Percentiles rank a stretch among this genome's conserved stretches.
Evolutionary conservation across 2,329 filamentous ascomycete genomes (phyloP).

Genomic region (Phialophora expanda): DNA sequence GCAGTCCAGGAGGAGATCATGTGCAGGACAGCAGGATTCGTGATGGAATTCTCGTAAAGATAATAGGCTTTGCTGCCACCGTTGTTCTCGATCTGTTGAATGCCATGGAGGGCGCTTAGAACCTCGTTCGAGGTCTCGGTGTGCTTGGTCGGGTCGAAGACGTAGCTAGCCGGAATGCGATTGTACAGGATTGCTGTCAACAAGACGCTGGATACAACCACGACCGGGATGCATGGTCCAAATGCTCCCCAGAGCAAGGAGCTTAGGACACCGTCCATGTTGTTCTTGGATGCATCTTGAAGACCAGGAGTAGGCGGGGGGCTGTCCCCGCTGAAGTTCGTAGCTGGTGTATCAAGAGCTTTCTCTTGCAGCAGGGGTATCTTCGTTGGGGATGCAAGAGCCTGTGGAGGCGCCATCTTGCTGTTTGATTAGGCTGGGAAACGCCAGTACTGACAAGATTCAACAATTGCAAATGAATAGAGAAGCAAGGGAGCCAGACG

Average conservation of each 20-base stretch:
- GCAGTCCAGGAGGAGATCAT: constrained; percentile 32
- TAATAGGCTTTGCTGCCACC: constrained; percentile 31
- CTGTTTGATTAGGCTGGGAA: background rate
- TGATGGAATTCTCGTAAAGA: constrained; percentile 26
- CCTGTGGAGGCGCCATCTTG: constrained; percentile 12
- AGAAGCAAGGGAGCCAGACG: background rate
- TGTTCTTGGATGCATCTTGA: constrained; percentile 10
- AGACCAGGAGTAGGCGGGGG: constrained; percentile 15
- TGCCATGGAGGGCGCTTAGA: constrained; percentile 15
- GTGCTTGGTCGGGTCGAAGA: constrained; percentile 16
- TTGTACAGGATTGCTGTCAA: constrained; percentile 28
- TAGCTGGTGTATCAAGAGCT: constrained; percentile 7
- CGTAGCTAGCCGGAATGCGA: constrained; percentile 24
- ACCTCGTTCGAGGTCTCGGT: constrained; percentile 11
- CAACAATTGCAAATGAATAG: background rate
- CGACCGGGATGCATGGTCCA: constrained; percentile 31
- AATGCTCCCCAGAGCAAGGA: constrained; percentile 30
- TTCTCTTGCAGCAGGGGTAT: constrained; percentile 19
- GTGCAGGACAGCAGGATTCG: constrained; percentile 28
- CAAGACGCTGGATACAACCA: constrained; percentile 23
- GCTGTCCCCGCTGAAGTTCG: constrained; percentile 3
- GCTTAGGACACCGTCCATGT: constrained; percentile 20
- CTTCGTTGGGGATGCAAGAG: constrained; percentile 11
- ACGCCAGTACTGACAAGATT: background rate
- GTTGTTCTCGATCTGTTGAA: constrained; percentile 17